A percentile compares a stretch with the other conserved stretches of the same genome.
Conservation (phyloP, 2,329 filamentous ascomycete species). For the Zasmidium citrigriseum region DNA sequence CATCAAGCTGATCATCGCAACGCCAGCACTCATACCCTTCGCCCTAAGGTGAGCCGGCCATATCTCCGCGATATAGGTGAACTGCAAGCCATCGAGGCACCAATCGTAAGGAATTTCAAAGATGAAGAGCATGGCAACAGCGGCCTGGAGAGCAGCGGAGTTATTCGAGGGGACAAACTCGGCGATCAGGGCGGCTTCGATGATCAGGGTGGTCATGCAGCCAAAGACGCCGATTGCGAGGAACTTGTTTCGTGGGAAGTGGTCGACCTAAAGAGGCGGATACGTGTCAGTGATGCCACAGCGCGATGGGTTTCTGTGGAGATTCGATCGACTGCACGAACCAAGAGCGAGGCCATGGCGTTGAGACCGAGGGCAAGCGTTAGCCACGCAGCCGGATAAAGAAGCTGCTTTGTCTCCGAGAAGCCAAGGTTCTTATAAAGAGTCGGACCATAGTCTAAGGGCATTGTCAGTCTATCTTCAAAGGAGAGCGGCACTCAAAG, state of each 20-base stretch:
- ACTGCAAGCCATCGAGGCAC: slow-evolving; percentile 23
- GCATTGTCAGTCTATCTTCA: slow-evolving; percentile 1
- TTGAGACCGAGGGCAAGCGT: slow-evolving; percentile 31
- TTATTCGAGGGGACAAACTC: slow-evolving; percentile 15
- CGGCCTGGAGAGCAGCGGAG: slow-evolving; percentile 17
- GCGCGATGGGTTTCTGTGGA: too few relatives aligned
- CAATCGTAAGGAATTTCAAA: slow-evolving; percentile 23
- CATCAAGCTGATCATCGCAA: slow-evolving; percentile 26
- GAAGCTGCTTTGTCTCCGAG: slow-evolving; percentile 27
- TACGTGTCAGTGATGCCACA: too few relatives aligned
- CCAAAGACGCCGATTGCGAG: slow-evolving; percentile 23
- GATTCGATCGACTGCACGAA: too few relatives aligned
- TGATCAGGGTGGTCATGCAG: slow-evolving; percentile 21
- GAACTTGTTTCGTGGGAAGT: slow-evolving; percentile 18
- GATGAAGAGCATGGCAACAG: slow-evolving; percentile 5
- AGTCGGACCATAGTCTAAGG: slow-evolving; percentile 27
- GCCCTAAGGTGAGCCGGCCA: slow-evolving; percentile 23
- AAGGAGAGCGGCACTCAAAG: too few relatives aligned
- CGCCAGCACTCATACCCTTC: slow-evolving; percentile 25
- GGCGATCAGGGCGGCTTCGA: slow-evolving; percentile 22
- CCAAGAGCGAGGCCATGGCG: slow-evolving; percentile 26
- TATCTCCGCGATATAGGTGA: slow-evolving; percentile 23
- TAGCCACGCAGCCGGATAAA: slow-evolving; percentile 34
- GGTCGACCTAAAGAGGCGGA: too few relatives aligned
- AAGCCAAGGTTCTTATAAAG: slow-evolving; percentile 35